Conservation (phyloP, 352 stramenopile genomes). For the Phytopythium montanum region DNA sequence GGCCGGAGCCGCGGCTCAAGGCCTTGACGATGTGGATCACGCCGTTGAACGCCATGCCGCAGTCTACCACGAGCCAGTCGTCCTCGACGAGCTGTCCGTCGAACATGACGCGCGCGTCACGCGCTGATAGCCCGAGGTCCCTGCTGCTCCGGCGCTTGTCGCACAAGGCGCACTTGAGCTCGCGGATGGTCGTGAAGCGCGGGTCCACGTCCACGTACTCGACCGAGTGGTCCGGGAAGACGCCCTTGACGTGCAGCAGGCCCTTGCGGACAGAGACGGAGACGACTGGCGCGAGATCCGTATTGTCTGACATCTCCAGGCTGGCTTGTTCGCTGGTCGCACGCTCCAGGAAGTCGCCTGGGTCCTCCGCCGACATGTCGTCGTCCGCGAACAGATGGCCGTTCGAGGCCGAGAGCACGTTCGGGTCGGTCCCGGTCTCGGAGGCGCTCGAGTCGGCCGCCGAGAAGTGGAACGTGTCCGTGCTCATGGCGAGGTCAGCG, state of each 20-base stretch:
- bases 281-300: slow-evolving; percentile 34
- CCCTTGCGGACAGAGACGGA: slow-evolving; percentile 46
- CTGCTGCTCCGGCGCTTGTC: slow-evolving; percentile 37
- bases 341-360: slow-evolving; percentile 1
- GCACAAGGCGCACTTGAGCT: slow-evolving; percentile 64
- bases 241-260: slow-evolving; percentile 72
- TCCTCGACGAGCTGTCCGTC: slow-evolving; percentile 69
- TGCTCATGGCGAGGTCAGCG: slow-evolving; percentile 16
- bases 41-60: slow-evolving; percentile 66
- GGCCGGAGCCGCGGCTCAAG: neutral
- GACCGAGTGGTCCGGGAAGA: slow-evolving; percentile 79
- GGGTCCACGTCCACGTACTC: slow-evolving; percentile 81
- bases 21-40: slow-evolving; percentile 65
- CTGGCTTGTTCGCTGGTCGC: slow-evolving; percentile 10
- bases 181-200: slow-evolving; percentile 60
- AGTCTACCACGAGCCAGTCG: slow-evolving; percentile 82
- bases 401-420: slow-evolving; percentile 3
- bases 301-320: neutral
- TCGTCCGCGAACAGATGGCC: slow-evolving; percentile 9
- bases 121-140: slow-evolving; percentile 40
- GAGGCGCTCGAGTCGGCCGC: slow-evolving; percentile 6
- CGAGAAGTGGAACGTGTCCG: slow-evolving; percentile 39
- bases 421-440: slow-evolving; percentile 3
- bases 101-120: slow-evolving; percentile 69
- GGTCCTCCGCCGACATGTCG: slow-evolving; percentile 9